These are phyloP conservation scores for Truncatella angustata DNA, from an alignment of 2,329 filamentous ascomycete genomes.

Conservation along the genomic window DNA sequence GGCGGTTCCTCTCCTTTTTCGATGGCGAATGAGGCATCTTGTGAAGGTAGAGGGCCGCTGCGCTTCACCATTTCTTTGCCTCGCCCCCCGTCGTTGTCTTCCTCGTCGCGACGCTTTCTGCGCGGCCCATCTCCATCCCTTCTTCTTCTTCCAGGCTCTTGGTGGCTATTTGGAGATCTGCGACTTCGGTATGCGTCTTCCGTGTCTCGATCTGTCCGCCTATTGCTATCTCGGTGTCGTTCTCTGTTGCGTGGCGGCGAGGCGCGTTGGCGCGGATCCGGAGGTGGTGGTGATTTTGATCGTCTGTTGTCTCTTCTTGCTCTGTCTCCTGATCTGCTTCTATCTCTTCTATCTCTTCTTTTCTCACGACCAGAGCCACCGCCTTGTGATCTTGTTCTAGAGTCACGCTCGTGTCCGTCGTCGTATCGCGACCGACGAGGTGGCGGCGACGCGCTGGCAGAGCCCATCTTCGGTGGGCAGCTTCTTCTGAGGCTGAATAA, in stretches of 20 bases:
- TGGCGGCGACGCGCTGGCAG: not conserved
- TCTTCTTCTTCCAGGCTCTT: no score
- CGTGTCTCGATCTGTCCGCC: slow-evolving; percentile 31
- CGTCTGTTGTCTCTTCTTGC: slow-evolving; percentile 21
- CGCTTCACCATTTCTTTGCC: slow-evolving; percentile 32
- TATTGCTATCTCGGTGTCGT: slow-evolving; percentile 22
- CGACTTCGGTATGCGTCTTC: slow-evolving; percentile 22
- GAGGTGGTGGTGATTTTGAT: slow-evolving; percentile 23
- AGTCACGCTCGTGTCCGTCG: not conserved
- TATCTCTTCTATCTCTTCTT: slow-evolving; percentile 6
- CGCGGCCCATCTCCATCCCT: slow-evolving; percentile 15
- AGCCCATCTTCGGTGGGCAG: slow-evolving; percentile 9
- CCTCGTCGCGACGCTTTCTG: slow-evolving; percentile 19
- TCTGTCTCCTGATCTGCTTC: slow-evolving; percentile 9
- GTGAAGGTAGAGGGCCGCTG: slow-evolving; percentile 56
- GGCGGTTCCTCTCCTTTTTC: slow-evolving; percentile 48
- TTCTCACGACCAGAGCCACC: not conserved
- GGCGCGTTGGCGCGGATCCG: slow-evolving; percentile 16
- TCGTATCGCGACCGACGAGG: slow-evolving; percentile 9
- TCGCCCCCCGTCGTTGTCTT: slow-evolving; percentile 19
- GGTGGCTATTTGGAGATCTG: slow-evolving; percentile 15
- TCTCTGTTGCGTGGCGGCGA: slow-evolving; percentile 24
- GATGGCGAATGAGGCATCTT: slow-evolving; percentile 58
- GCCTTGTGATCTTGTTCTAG: not conserved
- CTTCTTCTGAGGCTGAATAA: no score